These are phyloP conservation scores for Starmera quercuum DNA, from an alignment of 805 yeast species.

Conservation along the genomic window DNA sequence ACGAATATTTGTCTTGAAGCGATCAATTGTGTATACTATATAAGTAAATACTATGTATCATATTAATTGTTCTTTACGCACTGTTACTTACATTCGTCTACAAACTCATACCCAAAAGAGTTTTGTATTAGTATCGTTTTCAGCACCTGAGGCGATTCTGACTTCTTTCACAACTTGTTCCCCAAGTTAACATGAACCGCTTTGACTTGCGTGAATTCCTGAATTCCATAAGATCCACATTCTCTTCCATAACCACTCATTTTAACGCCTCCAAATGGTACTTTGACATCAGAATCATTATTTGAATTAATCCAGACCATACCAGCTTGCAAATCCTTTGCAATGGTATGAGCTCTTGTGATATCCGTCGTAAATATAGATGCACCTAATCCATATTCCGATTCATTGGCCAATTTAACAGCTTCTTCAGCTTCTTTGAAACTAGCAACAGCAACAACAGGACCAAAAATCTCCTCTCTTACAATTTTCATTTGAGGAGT, in stretches of 20 bases:
- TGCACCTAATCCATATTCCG: conserved; percentile 40
- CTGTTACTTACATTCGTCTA: too few species aligned
- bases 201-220: conserved; percentile 55
- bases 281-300: conserved; percentile 46
- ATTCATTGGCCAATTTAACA: conserved; percentile 32
- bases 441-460: conserved; percentile 37
- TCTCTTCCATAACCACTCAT: conserved; percentile 63
- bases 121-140: too few species aligned
- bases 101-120: too few species aligned
- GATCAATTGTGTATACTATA: too few species aligned
- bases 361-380: conserved; percentile 34
- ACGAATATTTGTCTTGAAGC: too few species aligned
- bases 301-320: conserved; percentile 55
- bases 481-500: conserved; percentile 32
- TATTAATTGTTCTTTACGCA: too few species aligned
- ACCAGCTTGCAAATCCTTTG: conserved; percentile 35
- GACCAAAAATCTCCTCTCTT: conserved; percentile 45
- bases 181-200: conserved; percentile 66
- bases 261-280: conserved; percentile 68
- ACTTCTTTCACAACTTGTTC: conserved; percentile 18
- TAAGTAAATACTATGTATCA: too few species aligned
- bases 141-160: too few species aligned
- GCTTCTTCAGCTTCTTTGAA: conserved; percentile 39
- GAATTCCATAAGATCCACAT: conserved; percentile 58
- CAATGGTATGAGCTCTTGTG: conserved; percentile 30